Evolutionary conservation across 495 filamentous ascomycete genomes (phyloP).

Genomic region (Aspergillus saccharolyticus): DNA sequence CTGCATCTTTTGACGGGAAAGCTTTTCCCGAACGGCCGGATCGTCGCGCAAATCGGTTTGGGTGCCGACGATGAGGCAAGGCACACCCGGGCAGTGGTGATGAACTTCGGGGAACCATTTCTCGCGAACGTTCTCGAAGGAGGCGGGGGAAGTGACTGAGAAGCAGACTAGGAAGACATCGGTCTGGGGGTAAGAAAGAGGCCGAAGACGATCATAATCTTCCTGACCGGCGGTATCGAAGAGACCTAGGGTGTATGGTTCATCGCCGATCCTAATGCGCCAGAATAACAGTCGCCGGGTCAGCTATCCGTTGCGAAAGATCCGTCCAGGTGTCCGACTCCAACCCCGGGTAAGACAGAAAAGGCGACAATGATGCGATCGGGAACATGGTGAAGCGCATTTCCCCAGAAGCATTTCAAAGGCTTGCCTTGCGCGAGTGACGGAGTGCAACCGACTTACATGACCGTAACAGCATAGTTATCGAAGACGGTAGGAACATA

Average conservation of each 20-base stretch:
- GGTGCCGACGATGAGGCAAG: slow-evolving; percentile 95
- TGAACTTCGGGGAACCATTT: slow-evolving; percentile 99
- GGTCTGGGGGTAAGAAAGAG: slow-evolving; percentile 95
- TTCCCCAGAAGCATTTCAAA: background rate
- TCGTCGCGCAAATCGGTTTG: slow-evolving; percentile 96
- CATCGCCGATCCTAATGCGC: slow-evolving; percentile 84
- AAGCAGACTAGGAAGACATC: slow-evolving; percentile 99
- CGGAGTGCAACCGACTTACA: slow-evolving; percentile 59
- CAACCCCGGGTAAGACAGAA: background rate
- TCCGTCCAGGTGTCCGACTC: background rate
- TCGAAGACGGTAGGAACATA: slow-evolving; percentile 99
- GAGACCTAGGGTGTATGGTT: slow-evolving; percentile 93
- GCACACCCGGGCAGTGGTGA: slow-evolving; percentile 96
- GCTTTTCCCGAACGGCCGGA: slow-evolving; percentile 78
- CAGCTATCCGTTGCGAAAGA: slow-evolving; percentile 6
- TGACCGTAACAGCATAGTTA: slow-evolving; percentile 98
- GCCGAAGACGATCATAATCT: slow-evolving; percentile 96
- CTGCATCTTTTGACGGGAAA: slow-evolving; percentile 90
- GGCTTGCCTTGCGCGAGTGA: background rate
- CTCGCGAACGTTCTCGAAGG: slow-evolving; percentile 97
- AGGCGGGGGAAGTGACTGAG: slow-evolving; percentile 96
- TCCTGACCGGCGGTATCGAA: slow-evolving; percentile 99
- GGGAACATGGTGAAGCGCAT: background rate
- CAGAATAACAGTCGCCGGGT: background rate
- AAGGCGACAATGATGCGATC: background rate